Evolutionary conservation across 2,329 filamentous ascomycete genomes (phyloP).

Genomic region (Dichotomopilus funicola): DNA sequence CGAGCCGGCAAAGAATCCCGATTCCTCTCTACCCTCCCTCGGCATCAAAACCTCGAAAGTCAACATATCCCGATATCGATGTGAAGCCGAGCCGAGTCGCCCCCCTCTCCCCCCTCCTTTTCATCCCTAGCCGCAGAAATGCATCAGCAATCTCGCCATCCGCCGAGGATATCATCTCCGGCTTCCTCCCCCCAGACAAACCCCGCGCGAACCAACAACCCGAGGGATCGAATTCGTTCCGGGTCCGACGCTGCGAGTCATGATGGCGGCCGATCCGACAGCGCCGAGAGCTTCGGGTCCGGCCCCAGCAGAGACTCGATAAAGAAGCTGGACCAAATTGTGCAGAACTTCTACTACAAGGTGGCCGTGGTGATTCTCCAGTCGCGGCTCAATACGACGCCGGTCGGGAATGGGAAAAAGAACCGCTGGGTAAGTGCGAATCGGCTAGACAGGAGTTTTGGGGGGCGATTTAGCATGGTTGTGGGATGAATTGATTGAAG

Average conservation of each 20-base stretch:
- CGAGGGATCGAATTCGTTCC: slow-evolving; percentile 54
- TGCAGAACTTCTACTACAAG: slow-evolving; percentile 91
- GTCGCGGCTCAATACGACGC: slow-evolving; percentile 66
- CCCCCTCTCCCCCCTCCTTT: slow-evolving; percentile 1
- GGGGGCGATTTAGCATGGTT: background rate
- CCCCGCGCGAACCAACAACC: slow-evolving; percentile 65
- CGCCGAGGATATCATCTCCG: slow-evolving; percentile 66
- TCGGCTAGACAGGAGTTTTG: too few relatives aligned
- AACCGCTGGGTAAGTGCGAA: slow-evolving; percentile 69
- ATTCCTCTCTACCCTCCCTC: background rate
- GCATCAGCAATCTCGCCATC: slow-evolving; percentile 83
- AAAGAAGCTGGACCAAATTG: slow-evolving; percentile 84
- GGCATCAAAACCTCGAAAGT: background rate
- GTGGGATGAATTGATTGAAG: slow-evolving; percentile 8
- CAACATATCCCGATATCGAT: slow-evolving; percentile 14
- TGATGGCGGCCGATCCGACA: slow-evolving; percentile 39
- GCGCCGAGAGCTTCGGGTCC: slow-evolving; percentile 31
- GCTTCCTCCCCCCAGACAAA: slow-evolving; percentile 67
- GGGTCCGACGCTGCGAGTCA: slow-evolving; percentile 38
- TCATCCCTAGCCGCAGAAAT: slow-evolving; percentile 43
- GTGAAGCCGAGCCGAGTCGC: slow-evolving; percentile 11
- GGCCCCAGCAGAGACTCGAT: slow-evolving; percentile 58
- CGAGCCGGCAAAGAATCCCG: background rate
- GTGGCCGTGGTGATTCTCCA: slow-evolving; percentile 77
- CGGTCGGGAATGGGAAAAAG: slow-evolving; percentile 52